Evolutionary conservation across 2,329 filamentous ascomycete genomes (phyloP).

Genomic region (Phaeomoniella chlamydospora): DNA sequence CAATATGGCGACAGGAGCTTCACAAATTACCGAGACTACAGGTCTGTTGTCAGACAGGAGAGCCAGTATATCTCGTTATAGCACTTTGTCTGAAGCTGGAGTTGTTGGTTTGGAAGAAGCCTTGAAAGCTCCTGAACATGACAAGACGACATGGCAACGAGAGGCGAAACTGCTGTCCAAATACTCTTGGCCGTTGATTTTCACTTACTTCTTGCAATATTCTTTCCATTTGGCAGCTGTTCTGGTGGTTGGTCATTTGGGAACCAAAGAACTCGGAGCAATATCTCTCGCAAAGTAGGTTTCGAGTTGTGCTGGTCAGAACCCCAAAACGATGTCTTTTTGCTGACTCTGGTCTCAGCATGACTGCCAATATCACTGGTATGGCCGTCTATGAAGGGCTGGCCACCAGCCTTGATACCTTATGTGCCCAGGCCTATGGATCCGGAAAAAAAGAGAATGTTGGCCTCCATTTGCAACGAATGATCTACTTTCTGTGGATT

Average conservation of each 20-base stretch:
- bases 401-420: conserved; percentile 70
- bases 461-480: conserved; percentile 58
- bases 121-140: neutral
- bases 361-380: conserved; percentile 59
- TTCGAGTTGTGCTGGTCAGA: no score
- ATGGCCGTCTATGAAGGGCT: conserved; percentile 61
- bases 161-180: conserved; percentile 9
- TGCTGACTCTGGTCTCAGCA: no score
- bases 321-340: no score
- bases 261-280: conserved; percentile 46
- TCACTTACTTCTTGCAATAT: conserved; percentile 13
- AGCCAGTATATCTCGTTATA: neutral
- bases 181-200: conserved; percentile 11
- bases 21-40: conserved; percentile 5
- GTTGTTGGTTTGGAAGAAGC: neutral
- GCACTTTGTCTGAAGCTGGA: neutral
- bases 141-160: conserved; percentile 9
- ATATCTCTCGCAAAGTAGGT: conserved; percentile 34
- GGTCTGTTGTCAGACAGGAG: neutral
- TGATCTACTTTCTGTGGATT: conserved; percentile 53
- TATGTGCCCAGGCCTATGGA: conserved; percentile 76
- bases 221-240: conserved; percentile 54
- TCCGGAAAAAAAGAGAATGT: conserved; percentile 71
- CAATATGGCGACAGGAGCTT: conserved; percentile 3
- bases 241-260: conserved; percentile 54